phyloP scores from a whole-genome alignment of 345 rosid species.

The Salix purpurea region DNA sequence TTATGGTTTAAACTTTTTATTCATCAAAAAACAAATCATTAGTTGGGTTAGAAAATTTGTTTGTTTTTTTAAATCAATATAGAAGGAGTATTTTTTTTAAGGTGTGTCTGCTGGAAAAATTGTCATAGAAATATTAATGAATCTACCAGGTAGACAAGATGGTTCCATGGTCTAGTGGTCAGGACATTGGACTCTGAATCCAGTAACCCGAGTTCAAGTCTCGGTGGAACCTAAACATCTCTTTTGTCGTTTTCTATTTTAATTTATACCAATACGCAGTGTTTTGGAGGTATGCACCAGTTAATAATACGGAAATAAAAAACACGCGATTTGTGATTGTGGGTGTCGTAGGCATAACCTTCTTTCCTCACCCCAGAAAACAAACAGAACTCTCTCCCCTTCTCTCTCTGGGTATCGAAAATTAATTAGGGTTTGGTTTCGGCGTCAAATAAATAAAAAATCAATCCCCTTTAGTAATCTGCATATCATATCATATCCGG shows the following conservation, averaged over 20 bases:
- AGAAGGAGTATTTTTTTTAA: no score
- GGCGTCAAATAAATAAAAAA: not conserved
- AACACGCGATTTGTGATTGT: not conserved
- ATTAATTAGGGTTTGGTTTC: not conserved
- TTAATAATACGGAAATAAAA: not conserved
- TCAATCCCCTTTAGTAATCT: not conserved
- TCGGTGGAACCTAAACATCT: conserved; percentile 2
- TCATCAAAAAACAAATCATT: no score
- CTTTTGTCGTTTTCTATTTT: no score
- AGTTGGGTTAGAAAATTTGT: no score
- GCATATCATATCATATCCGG: not conserved
- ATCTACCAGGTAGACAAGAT: accelerated
- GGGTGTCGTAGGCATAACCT: not conserved
- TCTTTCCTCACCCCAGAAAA: not conserved
- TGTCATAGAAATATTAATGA: accelerated
- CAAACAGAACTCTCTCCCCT: not conserved
- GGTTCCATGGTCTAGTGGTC: not conserved
- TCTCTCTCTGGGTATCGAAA: not conserved
- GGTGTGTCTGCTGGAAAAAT: no score
- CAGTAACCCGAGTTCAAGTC: conserved; percentile 36
- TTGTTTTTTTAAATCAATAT: no score
- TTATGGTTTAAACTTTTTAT: no score
- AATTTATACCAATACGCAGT: not conserved
- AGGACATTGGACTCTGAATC: conserved; percentile 19
- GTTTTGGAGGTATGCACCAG: not conserved